These are phyloP conservation scores for Ganoderma meredithae DNA, from an alignment of 1,284 basidiomycete genomes.

Conservation along the genomic window DNA sequence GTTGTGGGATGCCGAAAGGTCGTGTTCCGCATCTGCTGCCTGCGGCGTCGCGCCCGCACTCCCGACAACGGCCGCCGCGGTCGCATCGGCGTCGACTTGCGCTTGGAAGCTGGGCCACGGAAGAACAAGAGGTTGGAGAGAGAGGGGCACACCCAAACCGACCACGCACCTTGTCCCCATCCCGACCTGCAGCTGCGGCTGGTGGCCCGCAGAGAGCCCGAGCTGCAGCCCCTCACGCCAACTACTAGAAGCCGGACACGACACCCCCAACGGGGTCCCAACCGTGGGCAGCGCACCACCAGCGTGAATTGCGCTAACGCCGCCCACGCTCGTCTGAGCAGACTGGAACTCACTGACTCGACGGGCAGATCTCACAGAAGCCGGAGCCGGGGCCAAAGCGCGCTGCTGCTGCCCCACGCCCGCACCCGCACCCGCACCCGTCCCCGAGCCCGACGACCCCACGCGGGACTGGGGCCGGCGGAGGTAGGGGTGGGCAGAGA, in stretches of 20 bases:
- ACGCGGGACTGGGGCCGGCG: conserved; percentile 36
- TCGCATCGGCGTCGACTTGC: not conserved
- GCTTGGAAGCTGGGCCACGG: conserved; percentile 12
- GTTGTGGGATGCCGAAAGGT: conserved; percentile 2
- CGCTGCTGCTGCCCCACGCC: conserved; percentile 18
- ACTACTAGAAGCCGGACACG: conserved; percentile 33
- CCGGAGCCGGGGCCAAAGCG: no score
- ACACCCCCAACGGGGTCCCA: conserved; percentile 33
- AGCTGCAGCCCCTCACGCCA: conserved; percentile 31
- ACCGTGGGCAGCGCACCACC: conserved; percentile 27
- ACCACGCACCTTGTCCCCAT: conserved; percentile 28
- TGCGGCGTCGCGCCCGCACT: conserved; percentile 21
- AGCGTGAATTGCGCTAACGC: conserved; percentile 13
- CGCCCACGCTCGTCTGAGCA: conserved; percentile 30
- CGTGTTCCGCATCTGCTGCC: not conserved
- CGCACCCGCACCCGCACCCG: conserved; percentile 18
- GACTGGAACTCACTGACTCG: conserved; percentile 32
- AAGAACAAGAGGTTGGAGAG: conserved; percentile 11
- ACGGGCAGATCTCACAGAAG: conserved; percentile 33
- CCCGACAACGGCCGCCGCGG: not conserved
- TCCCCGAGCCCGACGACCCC: conserved; percentile 30
- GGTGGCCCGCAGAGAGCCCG: conserved; percentile 15
- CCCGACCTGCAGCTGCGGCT: not conserved
- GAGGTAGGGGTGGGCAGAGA: conserved; percentile 38
- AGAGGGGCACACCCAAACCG: not conserved